Evolutionary conservation across 129 eudicot species (phyloP).

Genomic region (Oenanthe sinensis): DNA sequence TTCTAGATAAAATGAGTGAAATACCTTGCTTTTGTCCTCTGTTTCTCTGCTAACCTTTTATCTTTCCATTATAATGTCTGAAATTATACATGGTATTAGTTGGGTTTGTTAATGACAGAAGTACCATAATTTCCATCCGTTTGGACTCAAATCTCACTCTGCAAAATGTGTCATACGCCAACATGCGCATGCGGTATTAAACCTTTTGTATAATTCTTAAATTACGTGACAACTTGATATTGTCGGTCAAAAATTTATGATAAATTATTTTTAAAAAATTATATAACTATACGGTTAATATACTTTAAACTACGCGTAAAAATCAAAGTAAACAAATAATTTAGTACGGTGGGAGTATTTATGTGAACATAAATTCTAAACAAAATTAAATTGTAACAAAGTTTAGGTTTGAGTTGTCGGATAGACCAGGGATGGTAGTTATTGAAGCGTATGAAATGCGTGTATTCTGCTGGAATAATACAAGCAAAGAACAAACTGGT

Average conservation of each 20-base stretch:
- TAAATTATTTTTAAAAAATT: no score
- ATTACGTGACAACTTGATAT: no score
- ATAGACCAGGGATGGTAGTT: not conserved
- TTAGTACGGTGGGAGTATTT: no score
- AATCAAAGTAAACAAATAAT: no score
- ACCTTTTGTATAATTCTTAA: no score
- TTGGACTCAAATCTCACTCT: no score
- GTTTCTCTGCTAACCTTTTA: constrained; percentile 14
- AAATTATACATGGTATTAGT: not conserved
- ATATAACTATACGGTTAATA: no score
- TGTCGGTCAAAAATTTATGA: no score
- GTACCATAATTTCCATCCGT: not conserved
- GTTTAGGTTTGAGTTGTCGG: not conserved
- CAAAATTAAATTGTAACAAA: not conserved
- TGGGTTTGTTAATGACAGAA: not conserved
- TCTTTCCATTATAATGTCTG: not conserved
- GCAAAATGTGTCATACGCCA: no score
- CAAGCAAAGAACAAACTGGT: constrained; percentile 5
- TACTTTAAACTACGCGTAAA: no score
- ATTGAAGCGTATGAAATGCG: not conserved
- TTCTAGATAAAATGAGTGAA: constrained; percentile 25
- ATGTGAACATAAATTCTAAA: no score
- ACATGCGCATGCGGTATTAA: no score
- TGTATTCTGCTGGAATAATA: constrained; percentile 4
- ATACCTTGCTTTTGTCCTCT: constrained; percentile 33